Conservation (phyloP, 192 early-diverging fungal genomes). For the Rhizoclosmatium sp. region DNA sequence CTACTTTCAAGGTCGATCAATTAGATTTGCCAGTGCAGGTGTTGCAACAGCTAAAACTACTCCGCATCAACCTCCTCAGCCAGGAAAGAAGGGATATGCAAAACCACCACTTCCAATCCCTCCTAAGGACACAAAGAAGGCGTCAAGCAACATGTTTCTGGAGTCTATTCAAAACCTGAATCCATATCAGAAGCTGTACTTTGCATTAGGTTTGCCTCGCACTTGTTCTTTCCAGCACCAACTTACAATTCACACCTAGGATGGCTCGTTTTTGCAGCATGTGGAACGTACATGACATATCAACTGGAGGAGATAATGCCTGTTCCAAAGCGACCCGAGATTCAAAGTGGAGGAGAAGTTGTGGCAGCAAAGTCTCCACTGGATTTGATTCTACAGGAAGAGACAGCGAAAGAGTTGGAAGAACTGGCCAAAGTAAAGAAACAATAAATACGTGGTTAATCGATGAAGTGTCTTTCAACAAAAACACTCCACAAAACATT, state of each 20-base stretch:
- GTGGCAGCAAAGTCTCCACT: constrained; percentile 9
- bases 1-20: too few relatives aligned
- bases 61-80: too few relatives aligned
- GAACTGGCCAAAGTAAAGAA: not conserved
- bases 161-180: constrained; percentile 6
- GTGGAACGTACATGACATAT: constrained; percentile 7
- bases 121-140: too few relatives aligned
- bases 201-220: not conserved
- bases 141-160: not conserved
- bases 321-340: constrained; percentile 11
- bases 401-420: constrained; percentile 12
- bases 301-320: constrained; percentile 20
- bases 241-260: not conserved
- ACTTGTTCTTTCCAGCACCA: not conserved
- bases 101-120: too few relatives aligned
- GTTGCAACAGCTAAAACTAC: too few relatives aligned
- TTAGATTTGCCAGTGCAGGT: too few relatives aligned
- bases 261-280: constrained; percentile 8
- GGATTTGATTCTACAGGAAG: constrained; percentile 22
- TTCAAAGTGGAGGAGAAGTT: not conserved
- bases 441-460: not conserved
- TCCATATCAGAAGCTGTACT: constrained; percentile 25
- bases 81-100: too few relatives aligned
- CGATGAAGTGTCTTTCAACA: not conserved
- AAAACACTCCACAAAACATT: not conserved